These are phyloP conservation scores for Tetrastigma voinierianum DNA, from an alignment of 164 flowering plant species.

Conservation along the genomic window DNA sequence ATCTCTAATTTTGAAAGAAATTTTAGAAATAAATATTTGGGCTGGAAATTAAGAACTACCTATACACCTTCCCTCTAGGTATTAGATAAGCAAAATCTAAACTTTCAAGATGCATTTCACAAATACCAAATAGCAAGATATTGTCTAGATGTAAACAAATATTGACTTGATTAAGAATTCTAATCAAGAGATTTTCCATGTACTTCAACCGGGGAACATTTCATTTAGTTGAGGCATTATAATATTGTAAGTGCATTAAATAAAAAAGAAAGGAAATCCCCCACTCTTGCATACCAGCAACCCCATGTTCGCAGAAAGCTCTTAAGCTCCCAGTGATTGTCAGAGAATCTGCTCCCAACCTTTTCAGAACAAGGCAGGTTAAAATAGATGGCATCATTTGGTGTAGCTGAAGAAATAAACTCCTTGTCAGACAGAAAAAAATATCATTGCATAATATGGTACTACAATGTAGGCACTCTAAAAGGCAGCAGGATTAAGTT, in stretches of 20 bases:
- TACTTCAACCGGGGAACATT: too few relatives aligned
- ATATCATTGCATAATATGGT: background rate
- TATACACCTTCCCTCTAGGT: too few relatives aligned
- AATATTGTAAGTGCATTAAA: background rate
- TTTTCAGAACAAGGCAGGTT: constrained; percentile 70
- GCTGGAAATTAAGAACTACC: too few relatives aligned
- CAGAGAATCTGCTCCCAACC: constrained; percentile 56
- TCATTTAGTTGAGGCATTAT: too few relatives aligned
- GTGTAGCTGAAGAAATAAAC: constrained; percentile 47
- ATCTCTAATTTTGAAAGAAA: too few relatives aligned
- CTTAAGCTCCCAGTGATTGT: constrained; percentile 77
- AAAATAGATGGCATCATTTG: constrained; percentile 72
- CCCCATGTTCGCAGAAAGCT: constrained; percentile 58
- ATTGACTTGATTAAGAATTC: too few relatives aligned
- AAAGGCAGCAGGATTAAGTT: background rate
- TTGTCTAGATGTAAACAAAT: too few relatives aligned
- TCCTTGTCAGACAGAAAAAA: constrained; percentile 1
- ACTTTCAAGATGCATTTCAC: too few relatives aligned
- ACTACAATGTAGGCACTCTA: background rate
- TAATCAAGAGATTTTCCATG: too few relatives aligned
- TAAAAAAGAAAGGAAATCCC: constrained; percentile 5
- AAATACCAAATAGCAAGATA: too few relatives aligned
- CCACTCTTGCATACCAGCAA: constrained; percentile 73
- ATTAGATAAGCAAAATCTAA: too few relatives aligned
- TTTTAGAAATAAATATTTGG: too few relatives aligned